Percentiles rank a stretch among this genome's conserved stretches.
Conservation (phyloP, 2,329 filamentous ascomycete species). For the Neofusicoccum umdonicola region DNA sequence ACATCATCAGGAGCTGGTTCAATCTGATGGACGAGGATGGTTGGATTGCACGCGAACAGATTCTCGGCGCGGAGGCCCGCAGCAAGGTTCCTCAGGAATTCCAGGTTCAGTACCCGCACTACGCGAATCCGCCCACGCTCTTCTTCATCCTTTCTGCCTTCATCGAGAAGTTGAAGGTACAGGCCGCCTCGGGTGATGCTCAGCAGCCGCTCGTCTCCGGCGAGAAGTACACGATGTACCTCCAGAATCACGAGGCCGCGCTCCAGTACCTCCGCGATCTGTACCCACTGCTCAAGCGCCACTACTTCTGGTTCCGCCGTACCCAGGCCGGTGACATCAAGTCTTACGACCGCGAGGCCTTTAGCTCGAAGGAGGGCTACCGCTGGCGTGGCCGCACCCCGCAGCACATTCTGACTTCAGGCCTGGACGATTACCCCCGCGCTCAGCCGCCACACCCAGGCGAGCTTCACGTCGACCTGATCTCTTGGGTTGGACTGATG, state of each 20-base stretch:
- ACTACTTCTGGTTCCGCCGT: constrained; percentile 92
- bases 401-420: constrained; percentile 85
- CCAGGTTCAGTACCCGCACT: constrained; percentile 93
- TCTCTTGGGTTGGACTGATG: constrained; percentile 98
- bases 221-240: constrained; percentile 60
- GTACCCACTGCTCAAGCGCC: constrained; percentile 82
- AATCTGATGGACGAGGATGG: constrained; percentile 94
- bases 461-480: constrained; percentile 90
- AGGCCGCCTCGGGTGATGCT: constrained; percentile 29
- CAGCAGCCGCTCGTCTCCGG: constrained; percentile 42
- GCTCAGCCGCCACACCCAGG: constrained; percentile 91
- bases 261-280: constrained; percentile 70
- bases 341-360: constrained; percentile 85
- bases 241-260: constrained; percentile 66
- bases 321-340: constrained; percentile 90
- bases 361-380: constrained; percentile 87
- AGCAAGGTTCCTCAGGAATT: constrained; percentile 94
- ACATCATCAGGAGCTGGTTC: constrained; percentile 95
- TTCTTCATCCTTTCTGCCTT: constrained; percentile 86
- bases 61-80: constrained; percentile 84
- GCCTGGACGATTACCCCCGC: constrained; percentile 93
- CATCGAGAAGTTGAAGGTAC: constrained; percentile 68
- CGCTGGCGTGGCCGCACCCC: constrained; percentile 90
- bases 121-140: constrained; percentile 92
- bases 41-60: constrained; percentile 96